These are phyloP conservation scores for Lyophyllum semitale DNA, from an alignment of 768 basidiomycete genomes.

Conservation along the genomic window DNA sequence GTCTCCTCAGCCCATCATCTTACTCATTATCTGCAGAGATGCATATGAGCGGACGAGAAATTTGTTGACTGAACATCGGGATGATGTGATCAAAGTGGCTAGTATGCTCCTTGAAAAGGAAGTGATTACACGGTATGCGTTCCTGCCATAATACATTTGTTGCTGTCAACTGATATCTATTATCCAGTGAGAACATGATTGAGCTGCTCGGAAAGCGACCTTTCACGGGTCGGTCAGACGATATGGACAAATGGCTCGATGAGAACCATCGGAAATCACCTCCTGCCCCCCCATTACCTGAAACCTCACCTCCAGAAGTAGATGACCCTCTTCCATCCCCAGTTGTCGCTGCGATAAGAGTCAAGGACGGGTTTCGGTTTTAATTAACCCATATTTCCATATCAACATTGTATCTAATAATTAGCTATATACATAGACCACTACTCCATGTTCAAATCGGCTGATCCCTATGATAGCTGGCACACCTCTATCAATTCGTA, in stretches of 20 bases:
- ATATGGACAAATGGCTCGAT: slow-evolving; percentile 98
- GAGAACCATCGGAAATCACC: slow-evolving; percentile 61
- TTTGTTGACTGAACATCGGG: slow-evolving; percentile 78
- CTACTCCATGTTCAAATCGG: slow-evolving; percentile 1
- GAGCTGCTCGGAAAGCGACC: slow-evolving; percentile 79
- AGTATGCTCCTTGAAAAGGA: slow-evolving; percentile 90
- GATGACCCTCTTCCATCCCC: slow-evolving; percentile 52
- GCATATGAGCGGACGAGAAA: slow-evolving; percentile 85
- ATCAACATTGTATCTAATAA: slow-evolving; percentile 30
- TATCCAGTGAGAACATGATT: slow-evolving; percentile 84
- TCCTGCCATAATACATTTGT: background rate
- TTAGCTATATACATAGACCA: slow-evolving; percentile 13
- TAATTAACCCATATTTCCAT: slow-evolving; percentile 9
- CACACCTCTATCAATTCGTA: slow-evolving; percentile 38
- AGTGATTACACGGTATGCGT: slow-evolving; percentile 82
- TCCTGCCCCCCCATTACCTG: slow-evolving; percentile 20
- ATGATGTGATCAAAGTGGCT: slow-evolving; percentile 93
- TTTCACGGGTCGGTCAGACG: slow-evolving; percentile 75
- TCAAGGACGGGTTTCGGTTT: slow-evolving; percentile 27
- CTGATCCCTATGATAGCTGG: slow-evolving; percentile 1
- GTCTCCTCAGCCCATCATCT: slow-evolving; percentile 1
- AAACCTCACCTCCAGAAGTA: slow-evolving; percentile 26
- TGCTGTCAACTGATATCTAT: slow-evolving; percentile 10
- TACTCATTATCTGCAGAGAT: slow-evolving; percentile 37
- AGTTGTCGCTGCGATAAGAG: slow-evolving; percentile 42